Conservation (phyloP, 371 early-diverging fungal species). For the Lichtheimia ramosa region DNA sequence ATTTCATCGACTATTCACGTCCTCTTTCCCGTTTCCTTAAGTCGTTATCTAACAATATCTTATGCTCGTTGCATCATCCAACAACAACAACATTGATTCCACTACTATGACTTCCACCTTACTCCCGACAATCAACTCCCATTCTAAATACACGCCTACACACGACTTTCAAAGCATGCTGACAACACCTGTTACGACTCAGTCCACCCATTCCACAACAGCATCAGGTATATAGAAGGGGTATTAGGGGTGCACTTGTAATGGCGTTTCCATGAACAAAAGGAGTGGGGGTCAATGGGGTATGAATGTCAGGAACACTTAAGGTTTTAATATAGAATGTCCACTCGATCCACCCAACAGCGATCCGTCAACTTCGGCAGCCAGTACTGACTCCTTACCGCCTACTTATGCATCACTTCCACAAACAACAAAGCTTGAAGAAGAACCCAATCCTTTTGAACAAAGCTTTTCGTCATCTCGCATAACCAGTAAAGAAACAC, state of each 20-base stretch:
- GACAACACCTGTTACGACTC: no score
- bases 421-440: constrained; percentile 58
- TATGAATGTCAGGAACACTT: neutral
- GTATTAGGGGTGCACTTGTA: neutral
- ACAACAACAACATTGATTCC: neutral
- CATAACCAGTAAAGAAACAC: constrained; percentile 1
- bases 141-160: neutral
- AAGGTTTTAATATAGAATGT: neutral
- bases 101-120: neutral
- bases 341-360: neutral
- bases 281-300: neutral
- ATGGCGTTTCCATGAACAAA: neutral
- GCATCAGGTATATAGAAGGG: no score
- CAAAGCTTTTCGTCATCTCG: constrained; percentile 68
- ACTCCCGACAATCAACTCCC: neutral
- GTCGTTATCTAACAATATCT: no score
- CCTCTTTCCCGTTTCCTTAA: no score
- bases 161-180: constrained; percentile 1
- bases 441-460: constrained; percentile 89
- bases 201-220: no score
- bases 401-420: constrained; percentile 16
- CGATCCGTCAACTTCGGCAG: neutral
- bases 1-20: no score
- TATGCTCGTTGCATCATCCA: neutral
- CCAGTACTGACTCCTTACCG: constrained; percentile 4